Evolutionary conservation across 2,329 filamentous ascomycete species (phyloP).

Genomic region (Cladosporium colombiae): DNA sequence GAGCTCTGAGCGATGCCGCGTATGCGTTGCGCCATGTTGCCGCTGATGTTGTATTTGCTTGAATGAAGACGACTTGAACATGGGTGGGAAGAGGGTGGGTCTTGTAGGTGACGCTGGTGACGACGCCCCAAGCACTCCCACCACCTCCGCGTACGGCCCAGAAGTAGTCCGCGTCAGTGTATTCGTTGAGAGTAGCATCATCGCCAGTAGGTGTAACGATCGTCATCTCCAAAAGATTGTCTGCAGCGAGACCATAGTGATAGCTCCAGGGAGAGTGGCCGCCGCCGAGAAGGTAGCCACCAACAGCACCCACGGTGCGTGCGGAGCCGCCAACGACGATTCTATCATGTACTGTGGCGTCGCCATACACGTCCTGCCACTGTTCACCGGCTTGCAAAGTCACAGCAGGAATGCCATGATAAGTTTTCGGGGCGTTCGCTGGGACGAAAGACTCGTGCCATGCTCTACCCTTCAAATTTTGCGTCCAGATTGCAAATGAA

Average conservation of each 20-base stretch:
- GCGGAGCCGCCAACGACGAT: slow-evolving; percentile 29
- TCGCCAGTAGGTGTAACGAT: slow-evolving; percentile 30
- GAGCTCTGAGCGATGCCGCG: not conserved
- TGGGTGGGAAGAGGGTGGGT: not conserved
- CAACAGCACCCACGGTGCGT: slow-evolving; percentile 29
- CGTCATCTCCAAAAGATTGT: slow-evolving; percentile 30
- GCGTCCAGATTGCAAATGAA: slow-evolving; percentile 30
- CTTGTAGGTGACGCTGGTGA: slow-evolving; percentile 1
- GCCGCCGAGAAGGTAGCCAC: slow-evolving; percentile 31
- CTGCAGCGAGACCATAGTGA: slow-evolving; percentile 31
- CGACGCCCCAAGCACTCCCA: slow-evolving; percentile 10
- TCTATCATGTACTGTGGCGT: slow-evolving; percentile 25
- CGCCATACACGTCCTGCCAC: slow-evolving; percentile 25
- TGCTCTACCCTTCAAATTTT: slow-evolving; percentile 21
- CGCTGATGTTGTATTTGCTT: not conserved
- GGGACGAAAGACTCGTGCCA: slow-evolving; percentile 3
- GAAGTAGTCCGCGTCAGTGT: slow-evolving; percentile 2
- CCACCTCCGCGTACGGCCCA: slow-evolving; percentile 13
- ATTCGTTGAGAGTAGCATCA: slow-evolving; percentile 22
- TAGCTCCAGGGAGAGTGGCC: slow-evolving; percentile 29
- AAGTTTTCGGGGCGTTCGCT: slow-evolving; percentile 15
- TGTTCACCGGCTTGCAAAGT: slow-evolving; percentile 28
- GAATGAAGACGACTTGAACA: not conserved
- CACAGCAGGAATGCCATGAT: slow-evolving; percentile 20
- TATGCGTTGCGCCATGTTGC: not conserved